phyloP scores from a whole-genome alignment of 2,329 filamentous ascomycete genomes.

The Tolypocladium cylindrosporum region DNA sequence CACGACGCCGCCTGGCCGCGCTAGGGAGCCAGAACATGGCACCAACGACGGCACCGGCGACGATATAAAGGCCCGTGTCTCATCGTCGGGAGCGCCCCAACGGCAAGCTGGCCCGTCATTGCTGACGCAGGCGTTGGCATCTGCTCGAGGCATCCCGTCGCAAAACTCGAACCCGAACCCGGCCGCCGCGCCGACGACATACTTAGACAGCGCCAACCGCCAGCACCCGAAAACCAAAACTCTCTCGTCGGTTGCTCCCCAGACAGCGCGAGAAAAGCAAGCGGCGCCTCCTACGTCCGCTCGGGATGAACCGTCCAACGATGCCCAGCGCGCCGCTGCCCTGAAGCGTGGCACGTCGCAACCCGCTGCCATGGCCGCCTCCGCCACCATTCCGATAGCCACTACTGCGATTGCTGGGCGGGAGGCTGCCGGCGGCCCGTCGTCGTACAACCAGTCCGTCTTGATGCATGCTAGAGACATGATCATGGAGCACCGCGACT shows the following conservation, averaged over 20 bases:
- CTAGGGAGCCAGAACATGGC: conserved; percentile 1
- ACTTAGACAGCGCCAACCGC: not conserved
- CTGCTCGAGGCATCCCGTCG: conserved; percentile 41
- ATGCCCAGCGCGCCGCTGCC: conserved; percentile 20
- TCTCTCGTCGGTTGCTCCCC: not conserved
- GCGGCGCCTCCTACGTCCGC: not conserved
- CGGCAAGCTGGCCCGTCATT: conserved; percentile 42
- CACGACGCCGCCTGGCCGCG: not conserved
- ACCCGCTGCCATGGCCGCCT: conserved; percentile 20
- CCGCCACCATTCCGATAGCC: conserved; percentile 20
- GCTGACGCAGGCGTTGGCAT: conserved; percentile 47
- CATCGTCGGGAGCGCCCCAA: conserved; percentile 22
- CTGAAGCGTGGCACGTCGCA: conserved; percentile 21
- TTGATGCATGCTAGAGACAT: conserved; percentile 25
- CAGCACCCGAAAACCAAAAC: not conserved
- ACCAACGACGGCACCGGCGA: not conserved
- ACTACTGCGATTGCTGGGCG: conserved; percentile 15
- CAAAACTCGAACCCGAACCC: not conserved
- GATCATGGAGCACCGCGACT: conserved; percentile 23
- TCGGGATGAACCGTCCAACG: conserved; percentile 24
- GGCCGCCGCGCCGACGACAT: not conserved
- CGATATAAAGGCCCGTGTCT: conserved; percentile 32
- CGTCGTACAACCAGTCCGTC: conserved; percentile 20
- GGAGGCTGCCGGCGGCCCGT: conserved; percentile 19
- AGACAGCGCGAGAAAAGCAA: not conserved